Base-by-base conservation (phyloP, 2,329 filamentous ascomycete species). In the Colletotrichum sidae region DNA sequence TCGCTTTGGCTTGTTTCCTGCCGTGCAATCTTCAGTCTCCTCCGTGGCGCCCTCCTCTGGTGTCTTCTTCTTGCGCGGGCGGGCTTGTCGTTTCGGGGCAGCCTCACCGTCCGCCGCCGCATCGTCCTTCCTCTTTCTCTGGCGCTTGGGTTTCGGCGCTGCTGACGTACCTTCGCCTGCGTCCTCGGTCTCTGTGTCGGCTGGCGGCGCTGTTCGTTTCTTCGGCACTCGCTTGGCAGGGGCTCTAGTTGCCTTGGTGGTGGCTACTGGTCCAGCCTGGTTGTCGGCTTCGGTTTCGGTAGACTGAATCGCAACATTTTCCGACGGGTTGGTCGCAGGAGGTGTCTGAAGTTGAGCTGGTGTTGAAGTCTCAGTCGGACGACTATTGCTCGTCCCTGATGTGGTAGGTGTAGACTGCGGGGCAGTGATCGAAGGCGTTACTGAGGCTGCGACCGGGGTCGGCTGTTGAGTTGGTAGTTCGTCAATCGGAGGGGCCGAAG, bases 11-110 rank as follows among this genome's bases (percentile, higher is more conserved):
- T 38, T 37, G 17, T 57, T 35, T 7, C 37, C 5, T 1, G 44
- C 8, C 17, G 17, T 12, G 57, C 33, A 42, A 8, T 55, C 25
- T 33, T 39, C 56, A 8, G 13, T 34, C 15, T 67, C 64, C 2
- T 55, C 37, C 15, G 47, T 11, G 4, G 72, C 51, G 4, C 55
- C 64, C 8, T 68, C 64, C n/a, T 53, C 58, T 44, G 42, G n/a
- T 10, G 57, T 52, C 44, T 42, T 69, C 41, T 61, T 70, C 34
- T 63, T 68, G 25, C 72, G 56, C 68, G 70, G n/a, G 68, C 45
- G n/a, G 38, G 64, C 34, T 53, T 41, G 57, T 44, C 50, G 63
- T 57, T 67, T 60, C 51, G 57, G 53, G 25, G 47, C 63, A 11
- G 44, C 39, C 6, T 39, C 37, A 11, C 55, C 44, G 38, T 64